Evolutionary conservation across 768 basidiomycete genomes (phyloP).

Genomic region (Kwoniella mangroviensis): DNA sequence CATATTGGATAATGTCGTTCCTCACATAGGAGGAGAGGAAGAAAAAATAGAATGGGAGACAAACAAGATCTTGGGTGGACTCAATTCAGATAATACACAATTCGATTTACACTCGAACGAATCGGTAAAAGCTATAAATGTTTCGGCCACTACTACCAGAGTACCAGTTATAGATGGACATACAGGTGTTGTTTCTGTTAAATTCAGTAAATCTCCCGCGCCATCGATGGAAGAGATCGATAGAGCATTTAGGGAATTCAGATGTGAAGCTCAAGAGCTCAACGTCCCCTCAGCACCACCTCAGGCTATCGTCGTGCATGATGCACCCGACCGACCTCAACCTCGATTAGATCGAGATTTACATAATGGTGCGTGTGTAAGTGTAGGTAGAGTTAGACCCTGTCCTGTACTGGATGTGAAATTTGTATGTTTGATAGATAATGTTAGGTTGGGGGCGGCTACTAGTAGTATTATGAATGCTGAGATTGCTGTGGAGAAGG

Average conservation of each 20-base stretch:
- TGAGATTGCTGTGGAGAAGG: conserved; percentile 85
- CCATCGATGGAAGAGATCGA: conserved; percentile 86
- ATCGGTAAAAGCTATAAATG: conserved; percentile 67
- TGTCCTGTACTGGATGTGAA: conserved; percentile 94
- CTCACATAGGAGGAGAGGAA: conserved; percentile 84
- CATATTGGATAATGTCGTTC: conserved; percentile 94
- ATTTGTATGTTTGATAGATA: conserved; percentile 89
- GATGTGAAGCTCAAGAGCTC: conserved; percentile 73
- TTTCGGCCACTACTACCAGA: conserved; percentile 91
- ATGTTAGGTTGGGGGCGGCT: conserved; percentile 93
- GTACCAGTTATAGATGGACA: conserved; percentile 97
- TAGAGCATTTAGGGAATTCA: conserved; percentile 75
- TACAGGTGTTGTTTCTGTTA: conserved; percentile 83
- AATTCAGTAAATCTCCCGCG: conserved; percentile 77
- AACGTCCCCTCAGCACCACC: conserved; percentile 78
- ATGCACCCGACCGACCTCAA: conserved; percentile 89
- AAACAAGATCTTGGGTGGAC: conserved; percentile 89
- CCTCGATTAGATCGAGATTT: conserved; percentile 88
- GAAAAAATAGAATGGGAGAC: conserved; percentile 99
- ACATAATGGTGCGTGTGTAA: conserved; percentile 88
- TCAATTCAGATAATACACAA: conserved; percentile 64
- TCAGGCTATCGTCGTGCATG: conserved; percentile 86
- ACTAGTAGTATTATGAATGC: conserved; percentile 97
- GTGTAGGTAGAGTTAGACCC: conserved; percentile 85
- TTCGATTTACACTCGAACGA: conserved; percentile 85